phyloP scores from a whole-genome alignment of 768 basidiomycete species.

The Suillus subluteus region DNA sequence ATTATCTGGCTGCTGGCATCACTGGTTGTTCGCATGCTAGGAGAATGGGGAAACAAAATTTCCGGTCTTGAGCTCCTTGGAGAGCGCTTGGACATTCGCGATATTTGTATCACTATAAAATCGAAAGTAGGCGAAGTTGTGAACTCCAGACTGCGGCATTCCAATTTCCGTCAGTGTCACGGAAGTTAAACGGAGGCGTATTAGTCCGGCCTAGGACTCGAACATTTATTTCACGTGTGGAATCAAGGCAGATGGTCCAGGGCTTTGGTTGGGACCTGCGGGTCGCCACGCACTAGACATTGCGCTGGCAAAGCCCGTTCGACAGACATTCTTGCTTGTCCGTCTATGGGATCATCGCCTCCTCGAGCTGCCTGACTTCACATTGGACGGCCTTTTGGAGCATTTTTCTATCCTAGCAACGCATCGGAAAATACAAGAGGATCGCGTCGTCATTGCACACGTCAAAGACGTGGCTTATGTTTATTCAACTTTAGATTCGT shows the following conservation, averaged over 20 bases:
- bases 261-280: not conserved
- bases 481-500: no score
- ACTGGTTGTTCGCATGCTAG: not conserved
- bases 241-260: not conserved
- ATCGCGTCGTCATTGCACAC: not conserved
- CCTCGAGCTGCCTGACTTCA: not conserved
- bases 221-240: not conserved
- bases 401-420: not conserved
- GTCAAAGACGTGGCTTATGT: not conserved
- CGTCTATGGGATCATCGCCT: not conserved
- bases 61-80: not conserved
- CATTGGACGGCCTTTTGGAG: not conserved
- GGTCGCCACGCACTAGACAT: not conserved
- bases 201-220: no score
- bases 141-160: not conserved
- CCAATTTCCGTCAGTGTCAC: not conserved
- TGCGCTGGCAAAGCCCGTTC: not conserved
- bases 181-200: not conserved
- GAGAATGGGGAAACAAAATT: not conserved
- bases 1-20: not conserved
- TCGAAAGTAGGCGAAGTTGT: not conserved
- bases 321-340: not conserved
- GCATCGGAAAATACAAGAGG: not conserved
- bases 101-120: not conserved
- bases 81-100: not conserved